Percentiles rank a stretch among this genome's conserved stretches.
phyloP scores from a whole-genome alignment of 805 yeast genomes.

The Sugiyamaella marilandica region DNA sequence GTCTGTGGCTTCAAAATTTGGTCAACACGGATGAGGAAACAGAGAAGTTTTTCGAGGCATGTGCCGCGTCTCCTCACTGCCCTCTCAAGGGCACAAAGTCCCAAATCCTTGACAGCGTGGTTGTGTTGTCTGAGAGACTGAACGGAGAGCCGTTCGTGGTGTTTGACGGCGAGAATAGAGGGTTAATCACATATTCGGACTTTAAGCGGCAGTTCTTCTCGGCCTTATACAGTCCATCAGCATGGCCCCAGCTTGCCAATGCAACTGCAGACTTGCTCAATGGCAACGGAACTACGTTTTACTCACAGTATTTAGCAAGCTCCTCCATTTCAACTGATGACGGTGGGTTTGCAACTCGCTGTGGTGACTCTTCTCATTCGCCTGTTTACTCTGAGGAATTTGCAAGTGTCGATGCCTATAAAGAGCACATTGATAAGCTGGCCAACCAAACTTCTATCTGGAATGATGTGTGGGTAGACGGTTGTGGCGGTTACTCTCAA shows the following conservation, averaged over 20 bases:
- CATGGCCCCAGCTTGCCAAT: constrained; percentile 18
- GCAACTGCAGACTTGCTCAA: constrained; percentile 6
- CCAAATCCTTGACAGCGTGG: constrained; percentile 7
- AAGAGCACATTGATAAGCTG: neutral
- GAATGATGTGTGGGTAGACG: constrained; percentile 8
- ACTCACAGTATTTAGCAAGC: too few relatives aligned
- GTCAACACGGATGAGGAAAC: constrained; percentile 18
- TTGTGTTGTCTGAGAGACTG: constrained; percentile 7
- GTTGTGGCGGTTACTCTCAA: constrained; percentile 6
- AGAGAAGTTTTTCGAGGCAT: constrained; percentile 14
- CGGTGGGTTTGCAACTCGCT: constrained; percentile 13
- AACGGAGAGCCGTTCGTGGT: constrained; percentile 12
- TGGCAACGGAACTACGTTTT: constrained; percentile 14
- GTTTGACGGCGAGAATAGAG: neutral
- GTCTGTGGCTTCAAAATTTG: constrained; percentile 18
- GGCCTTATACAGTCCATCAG: constrained; percentile 17
- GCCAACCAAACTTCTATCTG: neutral
- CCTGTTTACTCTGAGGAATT: neutral
- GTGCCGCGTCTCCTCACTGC: constrained; percentile 9
- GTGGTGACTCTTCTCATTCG: constrained; percentile 12
- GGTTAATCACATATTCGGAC: constrained; percentile 12
- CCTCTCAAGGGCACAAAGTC: constrained; percentile 6
- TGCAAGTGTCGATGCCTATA: constrained; percentile 2
- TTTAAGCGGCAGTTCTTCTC: constrained; percentile 10
- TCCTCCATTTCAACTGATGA: constrained; percentile 2